Evolutionary conservation across 192 early-diverging fungal species (phyloP).

Genomic region (Podila verticillata): DNA sequence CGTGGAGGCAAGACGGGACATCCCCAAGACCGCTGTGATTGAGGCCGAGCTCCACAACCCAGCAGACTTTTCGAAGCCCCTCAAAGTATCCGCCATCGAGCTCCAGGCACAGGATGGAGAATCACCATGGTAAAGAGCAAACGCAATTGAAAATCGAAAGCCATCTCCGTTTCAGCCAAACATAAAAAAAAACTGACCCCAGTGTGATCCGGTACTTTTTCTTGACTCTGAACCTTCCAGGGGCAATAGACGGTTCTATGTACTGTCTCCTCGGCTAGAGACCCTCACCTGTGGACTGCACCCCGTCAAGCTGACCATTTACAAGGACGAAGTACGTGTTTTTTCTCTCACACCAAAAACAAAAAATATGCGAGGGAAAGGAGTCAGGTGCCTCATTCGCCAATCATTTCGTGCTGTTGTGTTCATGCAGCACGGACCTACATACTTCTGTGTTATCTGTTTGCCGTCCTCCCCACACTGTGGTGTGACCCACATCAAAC

Average conservation of each 20-base stretch:
- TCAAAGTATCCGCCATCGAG: conserved; percentile 35
- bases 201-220: too few relatives aligned
- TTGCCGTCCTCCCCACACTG: not conserved
- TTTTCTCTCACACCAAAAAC: not conserved
- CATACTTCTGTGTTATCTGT: too few relatives aligned
- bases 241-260: conserved; percentile 44
- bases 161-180: too few relatives aligned
- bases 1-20: conserved; percentile 39
- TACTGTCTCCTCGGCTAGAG: conserved; percentile 39
- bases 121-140: conserved; percentile 28
- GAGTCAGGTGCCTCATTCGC: too few relatives aligned
- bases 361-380: too few relatives aligned
- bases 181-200: too few relatives aligned
- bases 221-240: not conserved
- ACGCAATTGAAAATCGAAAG: too few relatives aligned
- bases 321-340: conserved; percentile 37
- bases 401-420: too few relatives aligned
- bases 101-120: conserved; percentile 43
- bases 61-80: conserved; percentile 42
- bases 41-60: conserved; percentile 48
- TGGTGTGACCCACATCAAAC: too few relatives aligned
- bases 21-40: conserved; percentile 44
- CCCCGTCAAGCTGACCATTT: conserved; percentile 43
- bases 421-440: not conserved
- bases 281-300: conserved; percentile 43